Conservation (phyloP, 306 rosid species). For the Pterocarpus macrocarpus region DNA sequence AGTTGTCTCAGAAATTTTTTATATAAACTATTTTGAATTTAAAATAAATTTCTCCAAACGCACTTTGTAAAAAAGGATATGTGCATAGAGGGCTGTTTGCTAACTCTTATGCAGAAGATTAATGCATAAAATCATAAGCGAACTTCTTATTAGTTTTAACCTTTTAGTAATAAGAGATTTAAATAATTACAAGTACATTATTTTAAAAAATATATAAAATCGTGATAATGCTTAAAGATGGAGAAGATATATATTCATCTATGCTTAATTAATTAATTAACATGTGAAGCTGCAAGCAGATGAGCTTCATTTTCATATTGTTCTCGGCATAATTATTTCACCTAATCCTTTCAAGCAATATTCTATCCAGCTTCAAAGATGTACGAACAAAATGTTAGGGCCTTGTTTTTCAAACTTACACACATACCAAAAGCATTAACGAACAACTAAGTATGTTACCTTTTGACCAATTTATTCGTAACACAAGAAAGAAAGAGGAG, state of each 20-base stretch:
- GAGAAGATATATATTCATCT: neutral
- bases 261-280: neutral
- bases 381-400: constrained; percentile 23
- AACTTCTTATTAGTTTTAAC: neutral
- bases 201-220: neutral
- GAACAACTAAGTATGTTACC: constrained; percentile 19
- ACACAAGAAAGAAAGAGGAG: neutral
- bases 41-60: too few species aligned
- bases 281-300: neutral
- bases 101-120: neutral
- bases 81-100: neutral
- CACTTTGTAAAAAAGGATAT: too few species aligned
- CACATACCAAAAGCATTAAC: neutral
- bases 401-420: constrained; percentile 7
- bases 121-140: neutral
- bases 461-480: constrained; percentile 34
- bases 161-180: neutral
- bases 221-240: neutral
- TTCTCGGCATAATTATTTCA: neutral
- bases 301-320: neutral
- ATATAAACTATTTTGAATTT: too few species aligned
- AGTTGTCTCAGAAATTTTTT: too few species aligned
- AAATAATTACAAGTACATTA: neutral
- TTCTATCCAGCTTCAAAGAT: constrained; percentile 17
- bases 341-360: constrained; percentile 32